A percentile compares a stretch with the other conserved stretches of the same genome.
Conservation (phyloP, 2,329 filamentous ascomycete genomes). For the Cryphonectria naterciae region DNA sequence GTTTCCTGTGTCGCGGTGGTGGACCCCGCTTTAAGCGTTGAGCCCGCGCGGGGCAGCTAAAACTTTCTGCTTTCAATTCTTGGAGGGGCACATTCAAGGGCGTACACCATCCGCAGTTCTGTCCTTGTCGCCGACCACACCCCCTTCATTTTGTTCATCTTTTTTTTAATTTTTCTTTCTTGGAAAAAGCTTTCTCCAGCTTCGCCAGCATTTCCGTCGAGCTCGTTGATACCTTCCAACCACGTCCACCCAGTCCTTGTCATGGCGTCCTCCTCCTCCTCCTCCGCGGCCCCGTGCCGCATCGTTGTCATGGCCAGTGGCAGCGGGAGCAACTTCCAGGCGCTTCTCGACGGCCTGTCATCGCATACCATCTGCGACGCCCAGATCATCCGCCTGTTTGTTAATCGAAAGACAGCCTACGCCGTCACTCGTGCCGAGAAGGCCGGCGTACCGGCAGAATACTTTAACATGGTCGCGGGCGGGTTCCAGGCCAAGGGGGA, state of each 20-base stretch:
- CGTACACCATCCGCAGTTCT: background rate
- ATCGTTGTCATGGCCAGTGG: slow-evolving; percentile 74
- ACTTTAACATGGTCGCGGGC: slow-evolving; percentile 80
- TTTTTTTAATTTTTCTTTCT: too few relatives aligned
- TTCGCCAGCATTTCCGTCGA: background rate
- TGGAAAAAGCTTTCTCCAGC: background rate
- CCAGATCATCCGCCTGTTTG: slow-evolving; percentile 51
- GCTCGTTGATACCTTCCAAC: background rate
- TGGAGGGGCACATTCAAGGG: background rate
- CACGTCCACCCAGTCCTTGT: background rate
- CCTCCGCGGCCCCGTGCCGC: slow-evolving; percentile 42
- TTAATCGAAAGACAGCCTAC: slow-evolving; percentile 54
- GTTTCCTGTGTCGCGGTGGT: background rate
- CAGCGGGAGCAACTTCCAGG: slow-evolving; percentile 79
- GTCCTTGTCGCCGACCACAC: background rate
- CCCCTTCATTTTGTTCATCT: too few relatives aligned
- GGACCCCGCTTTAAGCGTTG: background rate
- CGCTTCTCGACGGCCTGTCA: slow-evolving; percentile 59
- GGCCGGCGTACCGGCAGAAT: slow-evolving; percentile 71
- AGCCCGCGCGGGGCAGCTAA: background rate
- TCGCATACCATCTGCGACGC: slow-evolving; percentile 45
- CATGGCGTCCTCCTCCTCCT: slow-evolving; percentile 21
- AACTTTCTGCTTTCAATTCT: background rate
- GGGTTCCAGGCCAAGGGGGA: slow-evolving; percentile 65
- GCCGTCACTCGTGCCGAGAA: slow-evolving; percentile 45